A percentile compares a stretch with the other conserved stretches of the same genome.
Evolutionary conservation across 1,284 basidiomycete genomes (phyloP).

Genomic region (Cryptococcus maquisensis): DNA sequence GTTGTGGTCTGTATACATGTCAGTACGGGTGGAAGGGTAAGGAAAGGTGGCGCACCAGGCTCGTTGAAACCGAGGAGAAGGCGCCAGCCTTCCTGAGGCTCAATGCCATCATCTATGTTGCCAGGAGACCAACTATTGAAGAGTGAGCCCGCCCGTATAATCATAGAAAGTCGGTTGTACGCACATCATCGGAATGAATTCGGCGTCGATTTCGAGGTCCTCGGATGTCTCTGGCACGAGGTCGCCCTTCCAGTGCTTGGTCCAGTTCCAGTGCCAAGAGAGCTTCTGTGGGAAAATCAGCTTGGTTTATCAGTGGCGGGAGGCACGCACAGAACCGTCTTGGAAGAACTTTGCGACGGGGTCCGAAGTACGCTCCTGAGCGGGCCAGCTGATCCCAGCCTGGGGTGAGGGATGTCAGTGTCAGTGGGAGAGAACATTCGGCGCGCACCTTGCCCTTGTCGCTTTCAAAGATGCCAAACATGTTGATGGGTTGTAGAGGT

Average conservation of each 20-base stretch:
- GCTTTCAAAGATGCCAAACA: background rate
- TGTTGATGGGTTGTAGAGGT: background rate
- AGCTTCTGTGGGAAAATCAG: slow-evolving; percentile 21
- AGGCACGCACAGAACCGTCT: slow-evolving; percentile 28
- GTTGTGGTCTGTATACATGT: slow-evolving; percentile 25
- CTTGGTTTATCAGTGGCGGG: background rate
- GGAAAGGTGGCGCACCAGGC: slow-evolving; percentile 26
- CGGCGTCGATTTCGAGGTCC: slow-evolving; percentile 31
- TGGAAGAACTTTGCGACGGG: slow-evolving; percentile 40
- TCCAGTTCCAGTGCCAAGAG: slow-evolving; percentile 47
- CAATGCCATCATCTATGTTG: slow-evolving; percentile 29
- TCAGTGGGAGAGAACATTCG: background rate
- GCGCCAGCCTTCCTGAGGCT: slow-evolving; percentile 26
- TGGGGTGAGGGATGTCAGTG: slow-evolving; percentile 1
- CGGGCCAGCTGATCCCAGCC: slow-evolving; percentile 43
- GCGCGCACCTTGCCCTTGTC: slow-evolving; percentile 6
- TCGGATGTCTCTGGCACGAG: slow-evolving; percentile 30
- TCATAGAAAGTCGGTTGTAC: slow-evolving; percentile 1
- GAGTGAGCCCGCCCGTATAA: background rate
- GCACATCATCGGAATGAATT: slow-evolving; percentile 47
- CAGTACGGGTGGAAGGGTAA: background rate
- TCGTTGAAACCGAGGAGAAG: slow-evolving; percentile 43
- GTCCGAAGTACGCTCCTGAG: slow-evolving; percentile 38
- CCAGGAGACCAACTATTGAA: slow-evolving; percentile 34
- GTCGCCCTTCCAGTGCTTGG: slow-evolving; percentile 37